Conservation (phyloP, 164 flowering plant species). For the Sextonia rubra region DNA sequence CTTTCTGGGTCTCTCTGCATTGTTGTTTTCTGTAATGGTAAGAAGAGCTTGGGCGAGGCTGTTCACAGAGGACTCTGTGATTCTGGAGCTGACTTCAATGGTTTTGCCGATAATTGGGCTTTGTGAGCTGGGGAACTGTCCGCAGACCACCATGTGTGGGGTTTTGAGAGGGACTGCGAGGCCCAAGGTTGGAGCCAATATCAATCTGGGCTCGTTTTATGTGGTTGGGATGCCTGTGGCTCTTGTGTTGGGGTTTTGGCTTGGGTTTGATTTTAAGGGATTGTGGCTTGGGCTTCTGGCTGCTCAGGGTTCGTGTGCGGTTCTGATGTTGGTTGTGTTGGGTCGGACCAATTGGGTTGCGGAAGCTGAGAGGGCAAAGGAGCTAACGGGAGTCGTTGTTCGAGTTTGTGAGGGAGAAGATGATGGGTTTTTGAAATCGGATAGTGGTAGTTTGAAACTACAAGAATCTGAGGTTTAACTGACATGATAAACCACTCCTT, state of each 20-base stretch:
- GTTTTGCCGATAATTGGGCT: slow-evolving; percentile 78
- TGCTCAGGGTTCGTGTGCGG: slow-evolving; percentile 53
- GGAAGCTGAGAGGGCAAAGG: slow-evolving; percentile 49
- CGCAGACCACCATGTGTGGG: slow-evolving; percentile 75
- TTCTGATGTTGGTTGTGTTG: slow-evolving; percentile 51
- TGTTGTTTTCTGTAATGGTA: slow-evolving; percentile 42
- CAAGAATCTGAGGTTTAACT: not conserved
- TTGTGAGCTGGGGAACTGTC: slow-evolving; percentile 81
- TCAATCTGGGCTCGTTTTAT: slow-evolving; percentile 68
- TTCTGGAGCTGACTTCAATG: slow-evolving; percentile 44
- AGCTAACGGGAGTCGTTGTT: slow-evolving; percentile 28
- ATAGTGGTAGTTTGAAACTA: not conserved
- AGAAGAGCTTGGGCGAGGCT: slow-evolving; percentile 56
- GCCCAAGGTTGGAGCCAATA: slow-evolving; percentile 59
- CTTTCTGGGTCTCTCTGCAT: slow-evolving; percentile 44
- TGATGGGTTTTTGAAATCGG: slow-evolving; percentile 1
- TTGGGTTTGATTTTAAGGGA: slow-evolving; percentile 50
- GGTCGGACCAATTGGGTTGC: slow-evolving; percentile 50
- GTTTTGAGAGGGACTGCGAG: slow-evolving; percentile 67
- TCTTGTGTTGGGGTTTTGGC: slow-evolving; percentile 36
- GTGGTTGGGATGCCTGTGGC: slow-evolving; percentile 82
- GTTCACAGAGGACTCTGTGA: slow-evolving; percentile 56
- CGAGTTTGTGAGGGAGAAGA: slow-evolving; percentile 10
- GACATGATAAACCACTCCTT: not conserved
- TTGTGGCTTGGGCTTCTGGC: slow-evolving; percentile 70